Evolutionary conservation across 306 rosid genomes (phyloP), one percentile per base, ranked within the genome.

Genomic region (Crataegus laevigata): DNA sequence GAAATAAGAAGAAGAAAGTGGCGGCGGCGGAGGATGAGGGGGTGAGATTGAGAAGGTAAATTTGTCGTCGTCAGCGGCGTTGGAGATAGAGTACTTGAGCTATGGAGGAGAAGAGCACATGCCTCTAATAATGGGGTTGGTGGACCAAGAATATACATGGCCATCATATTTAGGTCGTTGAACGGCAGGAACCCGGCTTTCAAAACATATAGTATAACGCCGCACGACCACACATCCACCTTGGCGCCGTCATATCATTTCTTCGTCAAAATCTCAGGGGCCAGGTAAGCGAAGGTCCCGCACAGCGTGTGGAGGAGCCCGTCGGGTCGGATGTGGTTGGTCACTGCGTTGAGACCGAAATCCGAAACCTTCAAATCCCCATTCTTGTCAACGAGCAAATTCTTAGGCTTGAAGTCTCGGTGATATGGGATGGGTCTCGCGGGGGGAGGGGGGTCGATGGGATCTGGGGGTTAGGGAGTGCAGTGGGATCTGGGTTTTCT

Each of bases 21-120:
- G 65, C 19, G 11, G 79, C 65, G 12, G 85, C 79, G 8, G 78
- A 30, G 45, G 88, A 76, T 75, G 78, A 79, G 19, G 81, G 43
- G 77, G 81, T 21, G 60, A 55, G 60, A 55, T 8, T 25, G 66
- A 26, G 36, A 60, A 83, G 52, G 75, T 57, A 11, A 87, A 84
- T 66, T 85, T 88, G 38, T 78, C 80, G 4, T 81, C 73, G 24
- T 87, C 88, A 45, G 96, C 77, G 3, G 81, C 73, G 24, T 89
- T 86, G 47, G 96, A 89, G 81, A 86, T 94, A 42, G 93, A 91
- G 55, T 92, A 92, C 66, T 91, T 89, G 45, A 89, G 91, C 79
- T 94, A 94, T 50, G 89, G 87, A 3, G 97, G 99, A 12, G 99
- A 94, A 67, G 96, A 92, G 59, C 97, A 92, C 76, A 89, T 92